Evolutionary conservation across 805 yeast species (phyloP), one percentile per base, ranked within the genome.

Genomic region (Sugiyamaella valdiviana): DNA sequence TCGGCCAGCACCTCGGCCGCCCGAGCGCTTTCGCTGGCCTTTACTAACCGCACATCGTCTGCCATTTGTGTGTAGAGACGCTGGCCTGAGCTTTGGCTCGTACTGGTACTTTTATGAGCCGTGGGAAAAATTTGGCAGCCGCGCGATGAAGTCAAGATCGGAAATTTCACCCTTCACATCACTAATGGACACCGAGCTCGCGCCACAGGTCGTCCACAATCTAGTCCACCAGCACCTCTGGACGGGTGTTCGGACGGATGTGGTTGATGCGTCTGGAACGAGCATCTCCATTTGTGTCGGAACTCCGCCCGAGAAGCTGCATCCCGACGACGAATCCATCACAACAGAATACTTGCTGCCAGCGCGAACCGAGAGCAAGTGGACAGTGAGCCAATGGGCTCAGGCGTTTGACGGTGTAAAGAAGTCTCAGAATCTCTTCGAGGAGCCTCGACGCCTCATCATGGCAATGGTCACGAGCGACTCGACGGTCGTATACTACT

Each of bases 1-100:
- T 75, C 63, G 46, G 71, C 70, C 46, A 79, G 66, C 6, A 82
- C 77, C 49, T 69, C 69, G 20, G 82, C 82, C 22, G 80, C 80
- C 50, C 78, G 70, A 51, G 72, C 74, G 56, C 76, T 79, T 54
- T 78, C 82, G 36, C 39, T 43, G 20, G 40, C 39, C 44, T 52
- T 45, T 10, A 55, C 50, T 22, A 22, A n/a, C 16, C 57, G 47
- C 14, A 52, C 57, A 12, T 39, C 16, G n/a, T 15, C n/a, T 21
- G 32, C 19, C 26, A 9, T 43, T 17, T 2, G 12, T 17, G 12
- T 15, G 20, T 23, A 14, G 17, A 23, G 24, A 10, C 14, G 26
- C 23, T 10, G 26, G n/a, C 12, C 20, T 5, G 39, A 39, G 19
- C 26, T 39, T 29, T 16, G 42, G 42, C 21, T 39, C 42, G 42